Base-by-base conservation (phyloP, 495 filamentous ascomycete genomes). In the Penicillium parvum region DNA sequence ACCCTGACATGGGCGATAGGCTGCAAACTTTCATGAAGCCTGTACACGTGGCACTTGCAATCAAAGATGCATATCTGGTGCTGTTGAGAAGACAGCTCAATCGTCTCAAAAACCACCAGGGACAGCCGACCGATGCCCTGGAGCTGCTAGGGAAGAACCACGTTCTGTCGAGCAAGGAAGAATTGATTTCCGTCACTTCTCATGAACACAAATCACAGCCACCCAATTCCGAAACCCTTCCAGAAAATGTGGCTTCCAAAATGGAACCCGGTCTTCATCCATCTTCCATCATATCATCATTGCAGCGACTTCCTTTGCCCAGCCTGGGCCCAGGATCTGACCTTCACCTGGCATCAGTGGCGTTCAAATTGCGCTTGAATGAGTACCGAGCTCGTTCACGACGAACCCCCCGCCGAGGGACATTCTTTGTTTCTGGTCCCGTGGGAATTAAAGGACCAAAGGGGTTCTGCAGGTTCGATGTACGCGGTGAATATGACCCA, bases 381-480 rank as follows among this genome's bases (percentile, higher is more conserved):
- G 12, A 38, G 40, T n/a, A n/a, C n/a, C n/a, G n/a, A n/a, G n/a
- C n/a, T n/a, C n/a, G n/a, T n/a, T n/a, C n/a, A n/a, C n/a, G n/a
- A 16, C 53, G 49, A 15, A 56, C 75, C 18, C 74, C 81, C 25
- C 81, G 77, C 7, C 73, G 81, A 17, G 87, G 87, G 2, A 73
- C 73, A 17, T 75, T 90, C 37, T 58, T 75, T 11, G 68, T 91
- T 15, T 64, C 63, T 14, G 87, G 87, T 1, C 64, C 86, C 2
- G 75, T 94, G 0, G 82, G 83, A 39, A 34, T 91, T 1, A 66
- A 73, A 20, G 79, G 83, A 1, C 56, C 75, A 0, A 76, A 66
- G 36, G 82, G 74, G 3, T 69, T 68, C 46, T 70, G 75, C 43
- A 71, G 76, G 11, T 54, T 83, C 37, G 79, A 84, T 55, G 76